phyloP scores from a whole-genome alignment of 73 alveolate genomes.

The Breviolum minutum region DNA sequence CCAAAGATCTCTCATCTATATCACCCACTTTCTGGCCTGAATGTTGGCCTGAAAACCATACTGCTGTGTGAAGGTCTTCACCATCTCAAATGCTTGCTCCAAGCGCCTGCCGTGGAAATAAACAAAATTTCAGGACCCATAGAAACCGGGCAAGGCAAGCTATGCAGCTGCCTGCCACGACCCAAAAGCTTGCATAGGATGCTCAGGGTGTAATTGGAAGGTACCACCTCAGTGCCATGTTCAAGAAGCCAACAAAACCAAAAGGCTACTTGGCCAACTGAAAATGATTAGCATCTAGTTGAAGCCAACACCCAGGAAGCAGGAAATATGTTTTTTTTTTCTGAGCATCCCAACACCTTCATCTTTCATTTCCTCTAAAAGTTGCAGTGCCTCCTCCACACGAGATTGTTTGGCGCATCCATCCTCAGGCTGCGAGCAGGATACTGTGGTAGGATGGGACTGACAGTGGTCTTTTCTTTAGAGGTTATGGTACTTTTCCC shows the following conservation, averaged over 20 bases:
- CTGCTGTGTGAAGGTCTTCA: constrained; percentile 90
- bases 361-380: constrained; percentile 98
- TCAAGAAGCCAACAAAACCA: too few relatives aligned
- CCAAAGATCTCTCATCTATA: neutral
- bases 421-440: constrained; percentile 43
- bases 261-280: neutral
- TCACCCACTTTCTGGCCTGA: constrained; percentile 86
- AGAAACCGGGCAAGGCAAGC: neutral
- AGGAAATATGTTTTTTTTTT: neutral
- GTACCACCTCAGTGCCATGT: constrained; percentile 94
- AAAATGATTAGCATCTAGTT: too few relatives aligned
- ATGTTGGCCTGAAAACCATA: constrained; percentile 97
- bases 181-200: constrained; percentile 99
- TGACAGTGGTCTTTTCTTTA: neutral
- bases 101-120: constrained; percentile 5
- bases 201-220: constrained; percentile 98
- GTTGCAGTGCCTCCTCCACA: constrained; percentile 96
- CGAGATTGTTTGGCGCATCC: constrained; percentile 97
- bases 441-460: neutral
- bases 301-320: neutral
- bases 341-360: constrained; percentile 86
- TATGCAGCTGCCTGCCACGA: constrained; percentile 82
- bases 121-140: neutral
- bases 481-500: too few relatives aligned
- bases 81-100: constrained; percentile 50